phyloP scores from a whole-genome alignment of 2,329 filamentous ascomycete species.

The Cladosporium austrohemisphaericum region DNA sequence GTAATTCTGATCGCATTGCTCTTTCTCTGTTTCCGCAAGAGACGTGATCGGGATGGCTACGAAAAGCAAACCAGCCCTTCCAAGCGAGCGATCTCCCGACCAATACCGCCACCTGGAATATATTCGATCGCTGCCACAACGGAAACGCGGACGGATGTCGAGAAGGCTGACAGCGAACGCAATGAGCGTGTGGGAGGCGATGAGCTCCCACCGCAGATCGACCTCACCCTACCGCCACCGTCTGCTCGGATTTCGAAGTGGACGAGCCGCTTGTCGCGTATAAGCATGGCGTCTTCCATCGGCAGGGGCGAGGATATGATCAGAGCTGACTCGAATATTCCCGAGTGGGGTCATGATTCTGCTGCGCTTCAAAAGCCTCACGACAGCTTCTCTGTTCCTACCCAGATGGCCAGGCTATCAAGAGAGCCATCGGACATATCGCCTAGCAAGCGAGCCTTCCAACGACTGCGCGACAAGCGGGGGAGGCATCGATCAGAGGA shows the following conservation, averaged over 20 bases:
- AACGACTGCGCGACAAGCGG: constrained; percentile 29
- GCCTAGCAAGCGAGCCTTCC: constrained; percentile 30
- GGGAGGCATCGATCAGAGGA: constrained; percentile 25
- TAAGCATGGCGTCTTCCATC: constrained; percentile 36
- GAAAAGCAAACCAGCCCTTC: constrained; percentile 19
- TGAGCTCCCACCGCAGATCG: constrained; percentile 36
- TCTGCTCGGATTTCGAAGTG: constrained; percentile 25
- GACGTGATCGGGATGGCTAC: constrained; percentile 21
- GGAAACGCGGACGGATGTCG: constrained; percentile 33
- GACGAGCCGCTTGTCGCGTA: constrained; percentile 33
- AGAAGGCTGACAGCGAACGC: constrained; percentile 34
- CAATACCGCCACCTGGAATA: constrained; percentile 33
- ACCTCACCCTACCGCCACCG: constrained; percentile 31
- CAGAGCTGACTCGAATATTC: constrained; percentile 37
- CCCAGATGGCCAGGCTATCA: constrained; percentile 37
- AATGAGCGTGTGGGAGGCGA: constrained; percentile 15
- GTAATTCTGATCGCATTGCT: constrained; percentile 24
- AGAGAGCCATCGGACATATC: constrained; percentile 29
- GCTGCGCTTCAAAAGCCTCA: constrained; percentile 38
- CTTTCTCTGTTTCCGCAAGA: constrained; percentile 26
- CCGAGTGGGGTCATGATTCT: constrained; percentile 37
- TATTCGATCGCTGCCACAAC: constrained; percentile 23
- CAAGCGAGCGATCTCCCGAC: constrained; percentile 40
- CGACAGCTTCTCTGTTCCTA: constrained; percentile 43
- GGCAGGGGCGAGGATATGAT: constrained; percentile 38